phyloP scores from a whole-genome alignment of 2,329 filamentous ascomycete genomes.

The Xylaria polymorpha region DNA sequence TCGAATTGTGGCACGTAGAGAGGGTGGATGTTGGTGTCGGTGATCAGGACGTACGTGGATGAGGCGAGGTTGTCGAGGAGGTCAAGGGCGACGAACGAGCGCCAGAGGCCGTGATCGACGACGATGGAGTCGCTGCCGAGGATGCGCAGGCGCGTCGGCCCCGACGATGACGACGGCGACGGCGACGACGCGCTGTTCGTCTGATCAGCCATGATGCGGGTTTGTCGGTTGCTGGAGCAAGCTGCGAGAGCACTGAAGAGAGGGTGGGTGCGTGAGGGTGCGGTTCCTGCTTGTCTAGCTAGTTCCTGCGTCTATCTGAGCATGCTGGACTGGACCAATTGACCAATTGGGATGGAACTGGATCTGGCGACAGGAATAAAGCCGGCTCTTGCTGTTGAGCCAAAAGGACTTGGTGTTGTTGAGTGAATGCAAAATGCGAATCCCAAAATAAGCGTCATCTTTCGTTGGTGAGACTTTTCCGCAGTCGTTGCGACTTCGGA shows the following conservation, averaged over 20 bases:
- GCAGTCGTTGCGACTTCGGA: conserved; percentile 28
- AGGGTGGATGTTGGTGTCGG: conserved; percentile 89
- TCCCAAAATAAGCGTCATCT: conserved; percentile 25
- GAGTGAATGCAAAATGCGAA: neutral
- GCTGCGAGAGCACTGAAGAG: neutral
- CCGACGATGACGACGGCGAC: conserved; percentile 11
- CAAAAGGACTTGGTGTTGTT: neutral
- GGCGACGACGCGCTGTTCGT: conserved; percentile 22
- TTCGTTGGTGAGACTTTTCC: conserved; percentile 22
- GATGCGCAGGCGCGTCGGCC: conserved; percentile 76
- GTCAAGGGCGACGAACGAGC: conserved; percentile 82
- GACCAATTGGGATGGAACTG: neutral
- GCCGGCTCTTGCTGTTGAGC: neutral
- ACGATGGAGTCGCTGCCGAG: conserved; percentile 91
- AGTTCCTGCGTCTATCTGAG: conserved; percentile 5
- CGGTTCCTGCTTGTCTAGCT: conserved; percentile 4
- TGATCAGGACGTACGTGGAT: conserved; percentile 95
- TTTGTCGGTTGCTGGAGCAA: neutral
- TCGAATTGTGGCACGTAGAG: conserved; percentile 85
- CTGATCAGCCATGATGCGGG: conserved; percentile 38
- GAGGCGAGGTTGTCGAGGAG: conserved; percentile 80
- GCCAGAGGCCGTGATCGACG: conserved; percentile 91
- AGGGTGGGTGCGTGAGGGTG: neutral
- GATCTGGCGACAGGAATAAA: conserved; percentile 1
- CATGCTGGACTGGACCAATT: conserved; percentile 16